Evolutionary conservation across 78 protist species (phyloP).

Genomic region (Dictyostelium firmibasis): DNA sequence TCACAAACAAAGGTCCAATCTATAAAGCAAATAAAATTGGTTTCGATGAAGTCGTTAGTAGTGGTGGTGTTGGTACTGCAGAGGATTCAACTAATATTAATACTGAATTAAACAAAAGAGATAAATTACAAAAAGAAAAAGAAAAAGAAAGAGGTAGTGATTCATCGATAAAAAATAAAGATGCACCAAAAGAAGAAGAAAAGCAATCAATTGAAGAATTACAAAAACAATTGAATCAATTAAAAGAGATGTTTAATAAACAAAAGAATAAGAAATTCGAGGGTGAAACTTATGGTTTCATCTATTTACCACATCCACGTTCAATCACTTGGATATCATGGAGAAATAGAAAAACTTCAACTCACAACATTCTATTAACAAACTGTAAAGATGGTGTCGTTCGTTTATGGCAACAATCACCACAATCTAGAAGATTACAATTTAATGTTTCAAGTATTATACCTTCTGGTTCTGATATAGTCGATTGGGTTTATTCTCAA

Average conservation of each 20-base stretch:
- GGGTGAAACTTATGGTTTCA: constrained; percentile 48
- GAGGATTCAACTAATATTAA: not conserved
- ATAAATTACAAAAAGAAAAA: not conserved
- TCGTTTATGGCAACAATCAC: constrained; percentile 72
- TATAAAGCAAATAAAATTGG: not conserved
- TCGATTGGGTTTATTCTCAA: constrained; percentile 38
- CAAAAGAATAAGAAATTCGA: constrained; percentile 22
- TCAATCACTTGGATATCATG: constrained; percentile 69
- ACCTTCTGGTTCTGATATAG: constrained; percentile 27
- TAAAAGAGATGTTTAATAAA: not conserved
- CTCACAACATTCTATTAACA: constrained; percentile 47
- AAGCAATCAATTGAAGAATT: not conserved
- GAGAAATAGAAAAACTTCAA: constrained; percentile 28
- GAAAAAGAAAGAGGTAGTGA: not conserved
- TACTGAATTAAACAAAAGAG: not conserved
- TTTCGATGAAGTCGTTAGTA: not conserved
- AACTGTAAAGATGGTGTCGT: constrained; percentile 68
- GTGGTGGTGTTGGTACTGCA: not conserved
- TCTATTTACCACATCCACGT: constrained; percentile 72
- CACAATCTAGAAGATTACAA: constrained; percentile 37
- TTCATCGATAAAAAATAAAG: not conserved
- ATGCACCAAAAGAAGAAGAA: not conserved
- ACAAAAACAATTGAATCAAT: not conserved
- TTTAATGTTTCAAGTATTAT: constrained; percentile 70
- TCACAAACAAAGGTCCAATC: constrained; percentile 23